phyloP scores from a whole-genome alignment of 306 rosid genomes.

The Ormosia emarginata region DNA sequence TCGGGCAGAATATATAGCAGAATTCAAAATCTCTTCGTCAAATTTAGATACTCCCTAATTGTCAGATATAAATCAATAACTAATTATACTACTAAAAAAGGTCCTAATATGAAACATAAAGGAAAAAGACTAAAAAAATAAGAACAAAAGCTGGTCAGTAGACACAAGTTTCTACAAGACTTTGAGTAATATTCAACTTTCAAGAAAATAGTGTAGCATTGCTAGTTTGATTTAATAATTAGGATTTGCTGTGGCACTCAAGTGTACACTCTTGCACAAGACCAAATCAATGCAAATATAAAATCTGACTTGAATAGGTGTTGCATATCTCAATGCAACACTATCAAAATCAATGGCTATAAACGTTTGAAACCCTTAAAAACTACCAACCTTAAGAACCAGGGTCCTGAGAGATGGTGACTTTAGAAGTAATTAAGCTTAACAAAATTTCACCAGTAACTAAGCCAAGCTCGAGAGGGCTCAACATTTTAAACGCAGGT shows the following conservation, averaged over 20 bases:
- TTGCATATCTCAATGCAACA: no score
- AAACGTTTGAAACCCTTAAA: no score
- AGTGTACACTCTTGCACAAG: no score
- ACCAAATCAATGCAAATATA: no score
- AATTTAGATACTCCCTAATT: not conserved
- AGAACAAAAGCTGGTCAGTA: not conserved
- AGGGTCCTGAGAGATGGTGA: constrained; percentile 7
- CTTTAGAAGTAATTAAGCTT: not conserved
- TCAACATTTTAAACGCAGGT: not conserved
- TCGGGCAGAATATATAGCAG: not conserved
- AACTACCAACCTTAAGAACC: not conserved
- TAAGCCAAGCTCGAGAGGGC: not conserved
- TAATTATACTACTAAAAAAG: no score
- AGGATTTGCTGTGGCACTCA: no score
- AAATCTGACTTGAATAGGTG: no score
- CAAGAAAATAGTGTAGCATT: not conserved
- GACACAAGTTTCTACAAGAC: not conserved
- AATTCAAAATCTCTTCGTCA: not conserved
- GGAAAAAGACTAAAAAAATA: no score
- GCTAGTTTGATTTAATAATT: not conserved
- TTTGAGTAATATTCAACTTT: not conserved
- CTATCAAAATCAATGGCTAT: no score
- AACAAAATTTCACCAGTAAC: not conserved
- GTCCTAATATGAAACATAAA: not conserved
- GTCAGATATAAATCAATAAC: no score